Evolutionary conservation across 2,329 filamentous ascomycete genomes (phyloP).

Genomic region (Gaeumannomyces tritici): DNA sequence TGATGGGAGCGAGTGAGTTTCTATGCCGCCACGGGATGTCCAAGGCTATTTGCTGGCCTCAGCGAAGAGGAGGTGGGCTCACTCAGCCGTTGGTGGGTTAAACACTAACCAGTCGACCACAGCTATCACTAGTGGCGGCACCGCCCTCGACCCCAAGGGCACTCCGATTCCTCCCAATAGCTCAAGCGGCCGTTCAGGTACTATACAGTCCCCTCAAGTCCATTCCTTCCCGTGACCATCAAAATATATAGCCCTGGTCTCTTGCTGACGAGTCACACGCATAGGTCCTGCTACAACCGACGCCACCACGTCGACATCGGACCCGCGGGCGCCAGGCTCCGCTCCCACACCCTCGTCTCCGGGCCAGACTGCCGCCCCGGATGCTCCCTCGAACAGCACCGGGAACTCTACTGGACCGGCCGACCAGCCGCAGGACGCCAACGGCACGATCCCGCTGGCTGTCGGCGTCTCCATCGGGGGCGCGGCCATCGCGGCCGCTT

Average conservation of each 20-base stretch:
- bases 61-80: too few relatives aligned
- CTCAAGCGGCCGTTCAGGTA: neutral
- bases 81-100: too few relatives aligned
- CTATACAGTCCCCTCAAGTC: neutral
- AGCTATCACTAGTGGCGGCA: neutral
- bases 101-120: neutral
- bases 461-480: constrained; percentile 1
- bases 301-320: neutral
- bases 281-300: neutral
- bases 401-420: neutral
- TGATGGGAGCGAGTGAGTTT: neutral
- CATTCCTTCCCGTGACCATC: neutral
- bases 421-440: neutral
- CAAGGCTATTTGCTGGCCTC: too few relatives aligned
- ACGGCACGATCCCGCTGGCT: constrained; percentile 1
- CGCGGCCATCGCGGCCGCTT: neutral
- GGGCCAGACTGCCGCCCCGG: neutral
- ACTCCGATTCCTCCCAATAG: neutral
- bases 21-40: neutral
- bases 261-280: neutral
- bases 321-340: neutral
- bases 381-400: neutral
- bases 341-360: neutral
- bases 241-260: neutral
- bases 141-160: neutral